These are phyloP conservation scores for Pythium brachiatum DNA, from an alignment of 352 stramenopile genomes.

Conservation along the genomic window DNA sequence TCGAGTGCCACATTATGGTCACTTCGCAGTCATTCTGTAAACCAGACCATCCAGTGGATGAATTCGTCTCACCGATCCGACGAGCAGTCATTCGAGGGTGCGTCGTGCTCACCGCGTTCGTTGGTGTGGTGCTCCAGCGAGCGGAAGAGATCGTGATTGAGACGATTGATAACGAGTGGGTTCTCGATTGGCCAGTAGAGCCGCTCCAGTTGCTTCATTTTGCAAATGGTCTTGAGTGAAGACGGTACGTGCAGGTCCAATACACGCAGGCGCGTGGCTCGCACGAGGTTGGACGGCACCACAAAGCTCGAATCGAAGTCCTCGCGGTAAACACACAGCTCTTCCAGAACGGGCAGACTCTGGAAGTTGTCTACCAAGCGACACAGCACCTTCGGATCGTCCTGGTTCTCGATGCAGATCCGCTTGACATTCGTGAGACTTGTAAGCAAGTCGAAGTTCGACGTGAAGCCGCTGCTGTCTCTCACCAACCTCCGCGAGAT, in stretches of 20 bases:
- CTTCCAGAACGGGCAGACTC: too few species aligned
- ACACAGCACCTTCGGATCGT: too few species aligned
- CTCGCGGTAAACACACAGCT: too few species aligned
- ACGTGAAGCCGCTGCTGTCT: background rate
- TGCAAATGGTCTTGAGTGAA: too few species aligned
- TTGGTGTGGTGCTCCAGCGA: background rate
- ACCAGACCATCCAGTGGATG: background rate
- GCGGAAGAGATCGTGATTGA: background rate
- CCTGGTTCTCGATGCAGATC: background rate
- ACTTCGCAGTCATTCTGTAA: background rate
- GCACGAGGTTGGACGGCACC: too few species aligned
- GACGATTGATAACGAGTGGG: too few species aligned
- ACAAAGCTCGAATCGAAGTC: too few species aligned
- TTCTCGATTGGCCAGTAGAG: too few species aligned
- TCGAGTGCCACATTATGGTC: background rate
- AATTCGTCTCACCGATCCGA: background rate
- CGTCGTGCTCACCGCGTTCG: background rate
- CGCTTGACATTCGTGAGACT: background rate
- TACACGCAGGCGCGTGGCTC: too few species aligned
- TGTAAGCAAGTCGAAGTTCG: background rate
- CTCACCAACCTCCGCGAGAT: background rate
- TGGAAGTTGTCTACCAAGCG: too few species aligned
- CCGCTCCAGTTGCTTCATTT: too few species aligned
- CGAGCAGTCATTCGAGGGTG: background rate
- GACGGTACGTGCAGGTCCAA: too few species aligned